Percentiles rank a stretch among this genome's conserved stretches.
Conservation (phyloP, 2,329 filamentous ascomycete genomes). For the Aspergillus neoniger region DNA sequence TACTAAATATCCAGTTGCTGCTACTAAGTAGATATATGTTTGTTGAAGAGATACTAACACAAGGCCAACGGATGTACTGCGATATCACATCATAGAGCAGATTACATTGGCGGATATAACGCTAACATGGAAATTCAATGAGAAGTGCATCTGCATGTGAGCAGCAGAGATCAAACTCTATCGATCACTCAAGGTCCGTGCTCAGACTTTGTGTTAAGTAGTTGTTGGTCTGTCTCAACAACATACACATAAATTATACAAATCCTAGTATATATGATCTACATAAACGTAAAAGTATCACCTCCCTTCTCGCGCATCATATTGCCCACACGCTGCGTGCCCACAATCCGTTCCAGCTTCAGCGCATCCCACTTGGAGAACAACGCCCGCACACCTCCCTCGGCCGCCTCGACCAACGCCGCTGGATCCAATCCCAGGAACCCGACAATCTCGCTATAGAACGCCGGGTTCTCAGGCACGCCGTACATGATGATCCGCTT, state of each 20-base stretch:
- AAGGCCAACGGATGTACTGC: too few relatives aligned
- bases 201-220: too few relatives aligned
- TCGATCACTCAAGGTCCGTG: too few relatives aligned
- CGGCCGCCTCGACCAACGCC: constrained; percentile 58
- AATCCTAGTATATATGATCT: constrained; percentile 28
- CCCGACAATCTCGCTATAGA: constrained; percentile 48
- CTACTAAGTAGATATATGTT: too few relatives aligned
- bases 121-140: too few relatives aligned
- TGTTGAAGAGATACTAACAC: too few relatives aligned
- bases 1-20: too few relatives aligned
- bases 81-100: too few relatives aligned
- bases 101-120: too few relatives aligned
- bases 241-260: neutral
- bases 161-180: too few relatives aligned
- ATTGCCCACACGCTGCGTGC: constrained; percentile 73
- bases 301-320: constrained; percentile 79
- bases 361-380: constrained; percentile 90
- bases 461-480: constrained; percentile 77
- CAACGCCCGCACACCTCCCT: constrained; percentile 59
- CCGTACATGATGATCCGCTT: constrained; percentile 86
- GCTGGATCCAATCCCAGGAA: constrained; percentile 43
- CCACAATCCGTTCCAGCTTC: constrained; percentile 85
- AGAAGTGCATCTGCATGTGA: too few relatives aligned
- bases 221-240: too few relatives aligned
- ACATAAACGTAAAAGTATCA: constrained; percentile 96